Evolutionary conservation across 2,329 filamentous ascomycete genomes (phyloP).

Genomic region (Talaromyces sp.): DNA sequence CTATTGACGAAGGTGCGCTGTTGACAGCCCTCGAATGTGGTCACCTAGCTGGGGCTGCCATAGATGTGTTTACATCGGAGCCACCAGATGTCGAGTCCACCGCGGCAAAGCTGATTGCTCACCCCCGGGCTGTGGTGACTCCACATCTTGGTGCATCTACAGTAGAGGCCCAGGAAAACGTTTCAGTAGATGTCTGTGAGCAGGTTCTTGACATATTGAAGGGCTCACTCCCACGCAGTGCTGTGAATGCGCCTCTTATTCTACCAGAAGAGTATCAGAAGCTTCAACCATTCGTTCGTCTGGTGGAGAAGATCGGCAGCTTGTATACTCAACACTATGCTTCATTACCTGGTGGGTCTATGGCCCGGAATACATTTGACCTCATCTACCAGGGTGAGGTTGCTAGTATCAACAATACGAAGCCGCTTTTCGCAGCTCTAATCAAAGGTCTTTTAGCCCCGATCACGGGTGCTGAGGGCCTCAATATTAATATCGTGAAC

Average conservation of each 20-base stretch:
- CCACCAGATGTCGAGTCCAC: constrained; percentile 66
- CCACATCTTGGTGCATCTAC: constrained; percentile 81
- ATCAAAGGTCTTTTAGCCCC: constrained; percentile 74
- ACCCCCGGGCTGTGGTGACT: constrained; percentile 74
- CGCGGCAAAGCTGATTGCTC: constrained; percentile 65
- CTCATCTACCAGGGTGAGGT: constrained; percentile 77
- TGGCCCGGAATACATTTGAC: constrained; percentile 71
- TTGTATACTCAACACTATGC: constrained; percentile 78
- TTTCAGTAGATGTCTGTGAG: constrained; percentile 78
- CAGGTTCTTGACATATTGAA: constrained; percentile 74
- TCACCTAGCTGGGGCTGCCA: constrained; percentile 73
- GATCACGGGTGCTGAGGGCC: constrained; percentile 66
- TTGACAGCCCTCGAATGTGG: constrained; percentile 70
- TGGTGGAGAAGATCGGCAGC: constrained; percentile 78
- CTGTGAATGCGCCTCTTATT: constrained; percentile 81
- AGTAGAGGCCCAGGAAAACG: constrained; percentile 81
- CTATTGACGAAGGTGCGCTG: constrained; percentile 76
- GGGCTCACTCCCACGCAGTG: constrained; percentile 72
- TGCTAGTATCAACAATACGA: constrained; percentile 70
- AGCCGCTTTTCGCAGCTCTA: constrained; percentile 75
- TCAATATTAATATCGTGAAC: constrained; percentile 82
- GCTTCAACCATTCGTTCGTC: constrained; percentile 72
- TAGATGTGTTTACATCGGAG: constrained; percentile 79
- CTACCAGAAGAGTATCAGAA: constrained; percentile 78
- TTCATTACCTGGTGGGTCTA: constrained; percentile 32